Evolutionary conservation across 768 basidiomycete genomes (phyloP).

Genomic region (Lactarius indigo): DNA sequence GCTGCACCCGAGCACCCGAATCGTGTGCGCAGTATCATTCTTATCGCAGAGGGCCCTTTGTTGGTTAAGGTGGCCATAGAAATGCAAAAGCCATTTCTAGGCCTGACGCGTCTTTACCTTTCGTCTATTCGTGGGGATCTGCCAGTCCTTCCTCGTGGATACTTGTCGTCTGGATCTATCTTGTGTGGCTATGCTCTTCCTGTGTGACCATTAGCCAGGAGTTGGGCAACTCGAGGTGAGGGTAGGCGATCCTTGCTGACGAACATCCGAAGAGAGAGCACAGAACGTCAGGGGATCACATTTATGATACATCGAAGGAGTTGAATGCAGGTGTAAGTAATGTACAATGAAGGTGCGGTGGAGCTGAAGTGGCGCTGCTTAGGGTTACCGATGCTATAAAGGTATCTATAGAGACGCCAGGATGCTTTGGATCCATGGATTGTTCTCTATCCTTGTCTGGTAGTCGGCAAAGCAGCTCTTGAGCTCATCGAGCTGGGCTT

Average conservation of each 20-base stretch:
- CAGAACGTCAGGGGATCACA: neutral
- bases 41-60: too few relatives aligned
- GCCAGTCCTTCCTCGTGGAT: too few relatives aligned
- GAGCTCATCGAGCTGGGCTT: constrained; percentile 44
- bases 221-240: neutral
- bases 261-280: neutral
- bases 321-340: neutral
- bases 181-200: neutral
- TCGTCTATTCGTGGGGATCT: too few relatives aligned
- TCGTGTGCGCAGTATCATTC: too few relatives aligned
- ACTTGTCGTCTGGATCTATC: neutral
- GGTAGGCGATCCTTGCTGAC: neutral
- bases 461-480: constrained; percentile 62
- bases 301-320: constrained; percentile 1
- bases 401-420: constrained; percentile 39
- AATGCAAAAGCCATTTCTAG: too few relatives aligned
- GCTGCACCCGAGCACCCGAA: too few relatives aligned
- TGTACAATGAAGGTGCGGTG: neutral
- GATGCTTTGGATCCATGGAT: constrained; percentile 71
- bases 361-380: neutral
- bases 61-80: too few relatives aligned
- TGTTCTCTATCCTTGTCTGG: constrained; percentile 67
- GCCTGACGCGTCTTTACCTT: too few relatives aligned
- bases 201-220: neutral
- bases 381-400: neutral